These are phyloP conservation scores for Eutypella sp. DNA, from an alignment of 2,329 filamentous ascomycete species.

Conservation along the genomic window DNA sequence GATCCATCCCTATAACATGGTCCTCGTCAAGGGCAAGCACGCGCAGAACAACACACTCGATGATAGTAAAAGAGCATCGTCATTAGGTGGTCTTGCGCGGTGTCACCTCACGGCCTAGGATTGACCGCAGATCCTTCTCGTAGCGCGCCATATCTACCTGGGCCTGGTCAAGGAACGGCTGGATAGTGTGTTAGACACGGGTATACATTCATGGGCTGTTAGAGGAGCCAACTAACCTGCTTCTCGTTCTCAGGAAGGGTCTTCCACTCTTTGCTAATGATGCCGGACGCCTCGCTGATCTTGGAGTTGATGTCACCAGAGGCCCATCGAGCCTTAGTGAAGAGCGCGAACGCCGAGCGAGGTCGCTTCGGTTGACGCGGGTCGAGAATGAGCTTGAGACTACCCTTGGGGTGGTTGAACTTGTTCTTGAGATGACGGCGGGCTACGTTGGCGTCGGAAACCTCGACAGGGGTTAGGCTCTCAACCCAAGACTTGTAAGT, in stretches of 20 bases:
- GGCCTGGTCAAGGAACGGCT: constrained; percentile 30
- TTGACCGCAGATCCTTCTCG: constrained; percentile 1
- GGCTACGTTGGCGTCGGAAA: constrained; percentile 43
- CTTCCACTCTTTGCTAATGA: constrained; percentile 38
- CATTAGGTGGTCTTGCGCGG: no score
- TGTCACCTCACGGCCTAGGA: no score
- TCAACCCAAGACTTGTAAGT: constrained; percentile 45
- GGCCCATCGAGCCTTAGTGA: constrained; percentile 32
- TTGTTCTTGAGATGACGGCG: constrained; percentile 38
- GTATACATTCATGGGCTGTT: not conserved
- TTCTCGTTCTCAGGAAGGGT: constrained; percentile 36
- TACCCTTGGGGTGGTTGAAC: constrained; percentile 21
- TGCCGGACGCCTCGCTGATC: constrained; percentile 16
- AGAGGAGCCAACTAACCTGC: constrained; percentile 27
- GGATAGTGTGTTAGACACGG: constrained; percentile 14
- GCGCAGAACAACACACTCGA: no score
- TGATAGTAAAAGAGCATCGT: no score
- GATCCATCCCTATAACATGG: no score
- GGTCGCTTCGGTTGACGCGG: constrained; percentile 41
- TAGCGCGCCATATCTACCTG: not conserved
- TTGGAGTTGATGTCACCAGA: constrained; percentile 18
- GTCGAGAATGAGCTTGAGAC: constrained; percentile 35
- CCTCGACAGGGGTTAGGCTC: constrained; percentile 32
- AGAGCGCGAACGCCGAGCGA: constrained; percentile 30
- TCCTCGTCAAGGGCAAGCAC: no score